These are phyloP conservation scores for Sclerotinia subarctica DNA, from an alignment of 2,329 filamentous ascomycete species.

Conservation along the genomic window DNA sequence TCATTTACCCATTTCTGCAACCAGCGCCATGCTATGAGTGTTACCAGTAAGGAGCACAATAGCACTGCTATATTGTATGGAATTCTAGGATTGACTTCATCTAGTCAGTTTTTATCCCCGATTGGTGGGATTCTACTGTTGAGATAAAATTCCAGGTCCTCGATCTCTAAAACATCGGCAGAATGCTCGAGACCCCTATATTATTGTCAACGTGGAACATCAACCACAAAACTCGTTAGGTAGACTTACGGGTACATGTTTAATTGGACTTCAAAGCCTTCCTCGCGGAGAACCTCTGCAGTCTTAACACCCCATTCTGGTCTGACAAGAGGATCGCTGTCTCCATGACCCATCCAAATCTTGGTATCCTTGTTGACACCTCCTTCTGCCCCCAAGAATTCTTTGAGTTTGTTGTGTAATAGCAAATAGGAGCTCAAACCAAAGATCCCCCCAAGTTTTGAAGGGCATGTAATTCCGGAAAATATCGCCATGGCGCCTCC, in stretches of 20 bases:
- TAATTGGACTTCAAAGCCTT: constrained; percentile 72
- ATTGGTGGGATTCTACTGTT: constrained; percentile 46
- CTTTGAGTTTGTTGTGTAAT: constrained; percentile 61
- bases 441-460: constrained; percentile 83
- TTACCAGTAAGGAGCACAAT: constrained; percentile 14
- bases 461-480: constrained; percentile 66
- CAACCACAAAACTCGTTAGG: not conserved
- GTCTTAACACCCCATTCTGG: constrained; percentile 67
- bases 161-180: constrained; percentile 73
- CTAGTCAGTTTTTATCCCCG: constrained; percentile 38
- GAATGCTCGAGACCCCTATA: constrained; percentile 68
- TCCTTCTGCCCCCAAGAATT: constrained; percentile 49
- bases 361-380: constrained; percentile 71
- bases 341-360: constrained; percentile 88
- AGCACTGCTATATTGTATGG: constrained; percentile 2
- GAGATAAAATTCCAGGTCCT: constrained; percentile 69
- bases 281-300: constrained; percentile 60
- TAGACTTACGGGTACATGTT: constrained; percentile 67
- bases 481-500: constrained; percentile 86
- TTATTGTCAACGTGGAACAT: not conserved
- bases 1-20: not conserved
- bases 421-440: constrained; percentile 80
- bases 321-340: constrained; percentile 68
- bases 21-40: constrained; percentile 7
- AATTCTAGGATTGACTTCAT: not conserved